A percentile compares a stretch with the other conserved stretches of the same genome.
Conservation (phyloP, 1,284 basidiomycete species). For the Pascua guehoae region DNA sequence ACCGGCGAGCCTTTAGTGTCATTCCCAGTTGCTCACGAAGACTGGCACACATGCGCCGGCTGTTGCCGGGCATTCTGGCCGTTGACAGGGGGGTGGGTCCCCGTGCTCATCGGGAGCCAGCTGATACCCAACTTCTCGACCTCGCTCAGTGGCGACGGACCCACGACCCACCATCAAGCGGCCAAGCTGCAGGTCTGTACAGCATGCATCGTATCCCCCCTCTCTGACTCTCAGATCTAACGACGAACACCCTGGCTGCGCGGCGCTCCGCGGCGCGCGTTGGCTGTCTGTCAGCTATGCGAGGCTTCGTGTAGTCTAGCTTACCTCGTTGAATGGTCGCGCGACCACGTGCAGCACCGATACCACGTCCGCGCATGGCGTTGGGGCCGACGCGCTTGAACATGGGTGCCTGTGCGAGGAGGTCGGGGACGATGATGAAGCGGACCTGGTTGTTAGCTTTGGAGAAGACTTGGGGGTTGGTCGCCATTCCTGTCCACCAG, state of each 20-base stretch:
- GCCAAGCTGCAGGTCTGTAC: too few relatives aligned
- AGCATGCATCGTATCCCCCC: too few relatives aligned
- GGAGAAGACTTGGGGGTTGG: too few relatives aligned
- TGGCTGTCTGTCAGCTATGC: slow-evolving; percentile 31
- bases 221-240: slow-evolving; percentile 16
- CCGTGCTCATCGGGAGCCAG: too few relatives aligned
- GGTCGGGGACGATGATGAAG: slow-evolving; percentile 99
- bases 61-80: too few relatives aligned
- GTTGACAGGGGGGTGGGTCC: too few relatives aligned
- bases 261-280: slow-evolving; percentile 46
- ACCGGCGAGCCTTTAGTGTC: too few relatives aligned
- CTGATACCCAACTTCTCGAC: too few relatives aligned
- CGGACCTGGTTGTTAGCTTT: slow-evolving; percentile 54
- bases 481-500: neutral
- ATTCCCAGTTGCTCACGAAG: too few relatives aligned
- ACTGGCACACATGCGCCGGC: too few relatives aligned
- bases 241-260: slow-evolving; percentile 49
- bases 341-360: slow-evolving; percentile 67
- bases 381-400: slow-evolving; percentile 98
- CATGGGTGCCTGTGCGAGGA: slow-evolving; percentile 99
- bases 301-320: slow-evolving; percentile 7
- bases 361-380: slow-evolving; percentile 97
- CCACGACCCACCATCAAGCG: too few relatives aligned
- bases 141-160: too few relatives aligned
- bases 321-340: slow-evolving; percentile 50